Evolutionary conservation across 495 filamentous ascomycete species (phyloP), one percentile per base, ranked within the genome.

Genomic region (Aspergillus ostianus): DNA sequence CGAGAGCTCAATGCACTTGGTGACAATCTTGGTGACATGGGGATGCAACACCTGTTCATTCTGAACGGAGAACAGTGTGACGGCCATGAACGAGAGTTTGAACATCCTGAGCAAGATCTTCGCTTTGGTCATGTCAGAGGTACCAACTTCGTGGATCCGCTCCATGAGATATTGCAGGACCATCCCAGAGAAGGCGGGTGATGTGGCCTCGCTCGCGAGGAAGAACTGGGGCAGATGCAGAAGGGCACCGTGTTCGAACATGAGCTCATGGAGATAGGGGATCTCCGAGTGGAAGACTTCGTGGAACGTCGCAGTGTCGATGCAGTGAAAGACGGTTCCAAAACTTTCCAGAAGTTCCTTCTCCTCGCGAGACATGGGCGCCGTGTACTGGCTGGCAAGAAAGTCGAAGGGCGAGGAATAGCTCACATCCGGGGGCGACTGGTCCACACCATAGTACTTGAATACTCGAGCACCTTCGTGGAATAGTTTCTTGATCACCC

Each of bases 61-160:
- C 70, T 97, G 92, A 10, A 83, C 80, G 0, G 91, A 92, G 70
- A 99, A 99, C 10, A 99, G 76, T 0, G 95, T 98, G 27, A 99
- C 95, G 0, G 95, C 95, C 95, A 99, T 99, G 77, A 99, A 99
- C 5, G 92, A 96, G 48, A 99, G 80, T 76, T 99, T 99, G 81
- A 99, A 99, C 53, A 99, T 86, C 48, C 95, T 86, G 17, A 99
- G 80, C 10, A 99, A 78, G 55, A 98, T 94, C 51, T 92, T 92
- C 0, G 93, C 92, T 73, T 91, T 93, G 58, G 89, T 90, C 51
- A 90, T 88, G 70, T 98, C 91, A 13, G 87, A 87, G 0, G 91
- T 95, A 41, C 95, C 95, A 47, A 99, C 91, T 63, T 98, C 91
- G 59, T 94, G 87, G 55, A 99, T 95, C 27, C 89, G 87, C 67